Evolutionary conservation across 805 yeast species (phyloP).

Genomic region (Teunomyces aglyptinius): DNA sequence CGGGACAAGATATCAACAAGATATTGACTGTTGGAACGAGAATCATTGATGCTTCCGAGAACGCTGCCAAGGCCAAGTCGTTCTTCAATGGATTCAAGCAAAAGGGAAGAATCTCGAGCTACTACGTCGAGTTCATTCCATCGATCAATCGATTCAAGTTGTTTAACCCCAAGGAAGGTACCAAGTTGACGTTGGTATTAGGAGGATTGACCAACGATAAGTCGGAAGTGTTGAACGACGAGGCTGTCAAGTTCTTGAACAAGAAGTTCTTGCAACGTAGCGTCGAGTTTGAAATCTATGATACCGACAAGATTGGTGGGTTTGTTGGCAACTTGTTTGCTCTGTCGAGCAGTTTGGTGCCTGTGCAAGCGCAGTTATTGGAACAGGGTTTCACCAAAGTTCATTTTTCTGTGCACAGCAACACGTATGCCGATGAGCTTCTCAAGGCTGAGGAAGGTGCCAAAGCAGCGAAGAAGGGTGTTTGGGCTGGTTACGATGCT

Average conservation of each 20-base stretch:
- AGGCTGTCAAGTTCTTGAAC: conserved; percentile 53
- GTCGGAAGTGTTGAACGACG: conserved; percentile 38
- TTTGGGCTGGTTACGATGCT: conserved; percentile 65
- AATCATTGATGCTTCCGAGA: conserved; percentile 78
- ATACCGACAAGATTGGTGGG: conserved; percentile 74
- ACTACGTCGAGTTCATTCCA: conserved; percentile 66
- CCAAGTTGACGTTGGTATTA: conserved; percentile 64
- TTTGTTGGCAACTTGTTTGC: conserved; percentile 70
- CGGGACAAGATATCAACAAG: conserved; percentile 40
- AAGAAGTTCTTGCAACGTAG: conserved; percentile 66
- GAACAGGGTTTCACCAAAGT: conserved; percentile 61
- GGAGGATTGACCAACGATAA: conserved; percentile 62
- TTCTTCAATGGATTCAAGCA: conserved; percentile 68
- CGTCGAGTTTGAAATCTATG: conserved; percentile 65
- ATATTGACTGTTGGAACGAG: conserved; percentile 56
- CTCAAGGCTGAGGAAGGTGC: conserved; percentile 65
- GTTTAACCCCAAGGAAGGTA: conserved; percentile 67
- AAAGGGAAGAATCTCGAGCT: conserved; percentile 60
- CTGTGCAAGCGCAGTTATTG: conserved; percentile 58
- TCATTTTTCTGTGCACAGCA: conserved; percentile 61
- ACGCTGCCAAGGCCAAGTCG: conserved; percentile 66
- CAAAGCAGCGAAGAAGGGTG: conserved; percentile 49
- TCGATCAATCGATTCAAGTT: conserved; percentile 68
- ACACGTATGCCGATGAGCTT: conserved; percentile 54
- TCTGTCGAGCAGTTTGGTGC: conserved; percentile 45